Conservation (phyloP, 1,284 basidiomycete genomes). For the Polyporus tsugae region DNA sequence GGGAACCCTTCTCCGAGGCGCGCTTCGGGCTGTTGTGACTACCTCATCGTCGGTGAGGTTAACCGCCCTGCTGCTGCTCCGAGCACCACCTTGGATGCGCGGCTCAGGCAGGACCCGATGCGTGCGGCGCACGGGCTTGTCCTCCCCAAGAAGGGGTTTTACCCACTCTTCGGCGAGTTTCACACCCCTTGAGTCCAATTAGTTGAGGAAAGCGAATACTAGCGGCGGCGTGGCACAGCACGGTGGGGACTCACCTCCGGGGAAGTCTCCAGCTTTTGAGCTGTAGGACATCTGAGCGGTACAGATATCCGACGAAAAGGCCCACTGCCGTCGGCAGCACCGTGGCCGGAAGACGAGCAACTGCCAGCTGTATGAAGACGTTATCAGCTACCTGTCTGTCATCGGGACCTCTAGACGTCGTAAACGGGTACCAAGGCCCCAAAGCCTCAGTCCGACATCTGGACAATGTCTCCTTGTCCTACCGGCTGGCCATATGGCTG, state of each 20-base stretch:
- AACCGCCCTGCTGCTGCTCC: slow-evolving; percentile 36
- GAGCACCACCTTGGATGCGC: slow-evolving; percentile 22
- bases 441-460: neutral
- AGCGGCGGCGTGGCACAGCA: neutral
- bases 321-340: slow-evolving; percentile 68
- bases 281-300: slow-evolving; percentile 81
- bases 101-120: slow-evolving; percentile 66
- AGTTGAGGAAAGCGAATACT: neutral
- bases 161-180: slow-evolving; percentile 35
- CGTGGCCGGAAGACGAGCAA: slow-evolving; percentile 74
- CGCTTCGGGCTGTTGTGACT: slow-evolving; percentile 59
- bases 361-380: slow-evolving; percentile 50
- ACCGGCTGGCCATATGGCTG: neutral
- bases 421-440: neutral
- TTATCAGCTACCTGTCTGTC: slow-evolving; percentile 2
- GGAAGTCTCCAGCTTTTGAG: slow-evolving; percentile 76
- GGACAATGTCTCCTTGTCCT: neutral
- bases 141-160: slow-evolving; percentile 36
- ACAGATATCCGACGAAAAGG: slow-evolving; percentile 74
- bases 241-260: slow-evolving; percentile 30
- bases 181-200: slow-evolving; percentile 11
- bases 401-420: neutral
- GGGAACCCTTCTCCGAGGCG: slow-evolving; percentile 24
- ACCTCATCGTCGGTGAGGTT: slow-evolving; percentile 55
- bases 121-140: slow-evolving; percentile 49